Conservation (phyloP, 768 basidiomycete genomes). For the Gloeophyllum trabeum region DNA sequence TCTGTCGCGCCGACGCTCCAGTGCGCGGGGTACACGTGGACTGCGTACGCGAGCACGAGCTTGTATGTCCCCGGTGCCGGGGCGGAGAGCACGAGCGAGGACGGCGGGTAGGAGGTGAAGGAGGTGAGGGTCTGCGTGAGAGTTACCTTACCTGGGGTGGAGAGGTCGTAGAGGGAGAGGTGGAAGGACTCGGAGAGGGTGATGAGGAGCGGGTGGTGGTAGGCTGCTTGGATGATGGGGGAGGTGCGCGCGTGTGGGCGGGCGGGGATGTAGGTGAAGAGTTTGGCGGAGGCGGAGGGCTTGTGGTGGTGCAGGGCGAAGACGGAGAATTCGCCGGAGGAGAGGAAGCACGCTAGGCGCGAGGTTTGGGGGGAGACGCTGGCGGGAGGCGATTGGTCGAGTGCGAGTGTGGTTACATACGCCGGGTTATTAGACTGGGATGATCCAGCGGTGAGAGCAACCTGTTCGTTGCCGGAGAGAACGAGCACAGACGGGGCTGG, state of each 20-base stretch:
- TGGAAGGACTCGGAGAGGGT: constrained; percentile 58
- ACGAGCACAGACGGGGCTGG: constrained; percentile 25
- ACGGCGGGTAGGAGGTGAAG: constrained; percentile 71
- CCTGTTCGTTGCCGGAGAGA: constrained; percentile 19
- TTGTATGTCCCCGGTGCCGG: constrained; percentile 52
- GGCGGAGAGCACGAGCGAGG: constrained; percentile 67
- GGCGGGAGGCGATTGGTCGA: constrained; percentile 62
- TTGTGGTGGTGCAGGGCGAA: constrained; percentile 40
- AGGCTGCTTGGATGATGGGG: constrained; percentile 54
- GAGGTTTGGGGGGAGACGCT: constrained; percentile 19
- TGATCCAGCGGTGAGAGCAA: constrained; percentile 32
- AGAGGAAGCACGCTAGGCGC: constrained; percentile 49
- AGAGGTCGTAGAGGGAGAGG: constrained; percentile 65
- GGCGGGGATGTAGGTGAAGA: constrained; percentile 35
- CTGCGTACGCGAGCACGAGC: constrained; percentile 61
- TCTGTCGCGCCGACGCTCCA: constrained; percentile 76
- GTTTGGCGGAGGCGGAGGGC: constrained; percentile 27
- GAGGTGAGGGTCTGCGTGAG: constrained; percentile 63
- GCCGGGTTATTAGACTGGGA: constrained; percentile 16
- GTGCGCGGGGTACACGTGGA: constrained; percentile 72
- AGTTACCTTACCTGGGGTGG: constrained; percentile 22
- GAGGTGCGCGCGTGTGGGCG: constrained; percentile 25
- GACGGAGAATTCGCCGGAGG: constrained; percentile 56
- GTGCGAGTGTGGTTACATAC: constrained; percentile 51
- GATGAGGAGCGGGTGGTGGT: constrained; percentile 69